Evolutionary conservation across 495 filamentous ascomycete genomes (phyloP), one percentile per base, ranked within the genome.

Genomic region (Sordaria brevicollis): DNA sequence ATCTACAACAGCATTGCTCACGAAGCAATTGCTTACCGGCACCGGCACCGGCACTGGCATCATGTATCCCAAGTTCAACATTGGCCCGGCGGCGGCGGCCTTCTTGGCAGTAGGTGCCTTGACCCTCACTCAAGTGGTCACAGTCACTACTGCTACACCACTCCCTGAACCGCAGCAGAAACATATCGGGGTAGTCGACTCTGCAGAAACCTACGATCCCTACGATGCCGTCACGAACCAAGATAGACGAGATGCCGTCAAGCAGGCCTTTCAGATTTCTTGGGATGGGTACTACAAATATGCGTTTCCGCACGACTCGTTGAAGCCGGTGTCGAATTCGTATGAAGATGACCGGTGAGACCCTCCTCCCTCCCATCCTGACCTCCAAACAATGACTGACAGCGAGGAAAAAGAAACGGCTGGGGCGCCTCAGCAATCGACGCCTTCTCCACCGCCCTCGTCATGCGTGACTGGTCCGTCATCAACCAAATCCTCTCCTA

Each of bases 401-500:
- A n/a, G n/a, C n/a, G n/a, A n/a, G n/a, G n/a, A n/a, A n/a, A n/a
- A n/a, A 93, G 93, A 69, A 95, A 94, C 76, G 90, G 89, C 71
- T 97, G 93, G 93, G 93, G 93, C 11, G 93, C 93, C 49, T 91
- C 87, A 43, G 91, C 92, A 6, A 86, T 95, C 15, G 93, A 97
- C 80, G 92, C 92, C 13, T 80, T 97, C 35, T 90, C 87, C 69
- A 96, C 93, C 0, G 93, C 92, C 0, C 79, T 93, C 41, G 80
- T 97, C 10, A 96, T 96, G 92, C 82, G 83, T 49, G 85, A 92
- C 29, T 79, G 82, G 19, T 83, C 89, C 39, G 87, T 91, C 37
- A 88, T 95, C 37, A 81, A 86, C 21, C 80, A 87, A 35, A 93
- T 95, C 62, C 74, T 96, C 4, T 82, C 90, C 25, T 89, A 87